Conservation (phyloP, 371 early-diverging fungal species). For the Rhizomucor miehei region DNA sequence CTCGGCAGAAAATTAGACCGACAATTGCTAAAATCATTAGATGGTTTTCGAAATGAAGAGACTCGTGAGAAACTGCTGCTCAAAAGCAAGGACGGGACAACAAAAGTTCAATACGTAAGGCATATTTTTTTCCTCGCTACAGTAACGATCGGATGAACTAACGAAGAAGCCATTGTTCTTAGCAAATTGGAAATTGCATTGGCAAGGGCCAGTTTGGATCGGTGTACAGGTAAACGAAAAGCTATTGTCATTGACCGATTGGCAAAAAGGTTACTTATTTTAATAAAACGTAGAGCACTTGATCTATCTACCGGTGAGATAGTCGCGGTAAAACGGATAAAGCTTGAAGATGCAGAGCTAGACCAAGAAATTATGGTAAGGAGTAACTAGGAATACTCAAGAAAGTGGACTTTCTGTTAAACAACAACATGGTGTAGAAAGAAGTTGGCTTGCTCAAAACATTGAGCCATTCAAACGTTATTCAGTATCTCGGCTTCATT, state of each 20-base stretch:
- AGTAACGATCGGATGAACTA: background rate
- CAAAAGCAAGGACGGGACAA: conserved; percentile 23
- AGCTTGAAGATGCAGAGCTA: conserved; percentile 49
- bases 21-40: conserved; percentile 16
- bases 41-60: conserved; percentile 14
- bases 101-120: conserved; percentile 27
- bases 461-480: conserved; percentile 80
- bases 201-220: conserved; percentile 92
- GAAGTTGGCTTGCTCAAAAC: conserved; percentile 70
- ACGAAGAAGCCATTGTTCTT: conserved; percentile 1
- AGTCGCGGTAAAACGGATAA: conserved; percentile 86
- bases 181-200: conserved; percentile 86
- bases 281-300: too few relatives aligned
- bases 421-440: too few relatives aligned
- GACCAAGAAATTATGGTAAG: conserved; percentile 61
- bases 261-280: too few relatives aligned
- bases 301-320: conserved; percentile 84
- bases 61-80: conserved; percentile 20
- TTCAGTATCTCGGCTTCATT: conserved; percentile 80
- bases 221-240: conserved; percentile 67
- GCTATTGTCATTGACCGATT: too few relatives aligned
- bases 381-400: too few relatives aligned
- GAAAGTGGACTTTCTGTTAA: too few relatives aligned
- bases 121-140: background rate
- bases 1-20: conserved; percentile 33